Base-by-base conservation (phyloP, 352 stramenopile genomes). In the Blastocystis sp. region DNA sequence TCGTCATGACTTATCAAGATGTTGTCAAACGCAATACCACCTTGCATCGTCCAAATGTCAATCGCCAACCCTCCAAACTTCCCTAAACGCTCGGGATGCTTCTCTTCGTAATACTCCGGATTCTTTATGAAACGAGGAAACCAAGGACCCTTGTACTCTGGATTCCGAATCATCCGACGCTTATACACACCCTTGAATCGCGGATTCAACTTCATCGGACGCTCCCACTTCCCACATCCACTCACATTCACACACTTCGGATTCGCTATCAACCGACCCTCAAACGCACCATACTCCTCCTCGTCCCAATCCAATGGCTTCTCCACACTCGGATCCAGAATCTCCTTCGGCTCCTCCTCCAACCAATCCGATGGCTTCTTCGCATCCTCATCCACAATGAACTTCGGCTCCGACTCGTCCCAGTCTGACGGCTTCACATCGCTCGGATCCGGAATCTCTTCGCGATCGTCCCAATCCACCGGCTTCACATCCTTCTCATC, bases 231-330 rank as follows among this genome's bases (percentile, higher is more conserved):
- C n/a, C 94, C 94, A 79, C 93, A 97, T n/a, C 93, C 93, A 64
- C 91, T 91, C 11, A 90, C 91, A 0, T 88, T 63, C 0, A 90
- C 89, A 65, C 93, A 97, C 81, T 92, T 92, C 0, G 93, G 93
- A 88, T 97, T 97, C 0, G 89, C 84, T 40, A 97, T 91, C 88
- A 93, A 88, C n/a, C 92, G 92, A 7, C 92, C 86, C 32, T 97
- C 88, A 88, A 91, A 97, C 36, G 95, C 91, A 21, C 93, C 93
- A 46, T 97, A 93, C 59, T 95, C 81, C 75, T 95, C 92, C 67
- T 97, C 93, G 54, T 97, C 93, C 93, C 93, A 97, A 88, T 97
- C 93, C 65, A 95, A 91, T 0, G 93, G 93, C 76, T 94, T 94
- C 18, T 40, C 38, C 27, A 79, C 69, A 0, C 7, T 38, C 14